Evolutionary conservation across 306 rosid species (phyloP).

Genomic region (Vachellia pachyceras): DNA sequence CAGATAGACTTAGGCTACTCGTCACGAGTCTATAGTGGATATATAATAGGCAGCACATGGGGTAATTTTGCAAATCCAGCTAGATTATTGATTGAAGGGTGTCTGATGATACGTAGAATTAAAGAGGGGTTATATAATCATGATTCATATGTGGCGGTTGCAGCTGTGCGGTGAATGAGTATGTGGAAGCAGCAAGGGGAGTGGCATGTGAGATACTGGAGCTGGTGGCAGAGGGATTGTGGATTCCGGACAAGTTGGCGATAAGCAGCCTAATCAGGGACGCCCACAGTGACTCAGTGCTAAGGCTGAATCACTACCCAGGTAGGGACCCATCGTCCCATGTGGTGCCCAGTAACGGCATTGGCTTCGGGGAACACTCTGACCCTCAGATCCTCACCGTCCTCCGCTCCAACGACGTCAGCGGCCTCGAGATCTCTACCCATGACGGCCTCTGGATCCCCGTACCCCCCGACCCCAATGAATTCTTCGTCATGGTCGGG

Average conservation of each 20-base stretch:
- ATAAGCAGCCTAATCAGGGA: conserved; percentile 73
- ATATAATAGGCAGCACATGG: background rate
- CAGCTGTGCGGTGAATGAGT: conserved; percentile 68
- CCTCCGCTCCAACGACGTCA: conserved; percentile 79
- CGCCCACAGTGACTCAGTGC: conserved; percentile 70
- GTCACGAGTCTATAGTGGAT: background rate
- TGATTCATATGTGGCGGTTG: background rate
- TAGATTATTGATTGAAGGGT: too few relatives aligned
- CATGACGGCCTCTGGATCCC: conserved; percentile 83
- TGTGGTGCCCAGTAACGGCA: background rate
- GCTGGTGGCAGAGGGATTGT: conserved; percentile 74
- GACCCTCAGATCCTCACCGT: conserved; percentile 98
- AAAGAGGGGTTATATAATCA: too few relatives aligned
- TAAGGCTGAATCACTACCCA: conserved; percentile 91
- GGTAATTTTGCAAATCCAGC: background rate
- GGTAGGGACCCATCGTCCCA: background rate
- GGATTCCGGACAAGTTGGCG: conserved; percentile 64
- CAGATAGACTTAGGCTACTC: background rate
- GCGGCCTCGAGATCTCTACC: conserved; percentile 80
- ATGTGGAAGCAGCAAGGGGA: conserved; percentile 58
- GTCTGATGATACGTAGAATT: too few relatives aligned
- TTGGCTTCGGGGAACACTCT: conserved; percentile 97
- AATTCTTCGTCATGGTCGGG: conserved; percentile 85
- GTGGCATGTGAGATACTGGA: conserved; percentile 84
- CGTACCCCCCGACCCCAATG: conserved; percentile 75